Conservation (phyloP, 1,139 yeast species). For the Zygotorulaspora mrakii region DNA sequence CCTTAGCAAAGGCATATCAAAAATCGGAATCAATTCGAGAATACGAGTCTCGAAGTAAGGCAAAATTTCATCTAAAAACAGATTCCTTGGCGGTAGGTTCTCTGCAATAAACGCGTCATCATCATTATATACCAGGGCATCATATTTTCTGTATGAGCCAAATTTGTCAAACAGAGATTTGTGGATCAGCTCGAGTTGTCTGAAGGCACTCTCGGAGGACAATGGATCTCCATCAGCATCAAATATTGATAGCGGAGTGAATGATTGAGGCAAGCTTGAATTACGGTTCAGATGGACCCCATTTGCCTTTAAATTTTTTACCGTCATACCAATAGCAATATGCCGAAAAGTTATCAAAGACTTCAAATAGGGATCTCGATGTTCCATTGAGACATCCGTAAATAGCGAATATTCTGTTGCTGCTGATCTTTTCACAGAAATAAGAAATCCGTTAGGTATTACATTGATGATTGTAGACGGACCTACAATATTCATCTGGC, state of each 20-base stretch:
- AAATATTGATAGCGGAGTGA: conserved; percentile 25
- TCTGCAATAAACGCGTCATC: conserved; percentile 14
- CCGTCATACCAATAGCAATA: conserved; percentile 25
- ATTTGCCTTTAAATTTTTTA: conserved; percentile 16
- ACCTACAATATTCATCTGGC: too few relatives aligned
- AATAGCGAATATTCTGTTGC: conserved; percentile 25
- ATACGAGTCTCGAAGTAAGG: conserved; percentile 26
- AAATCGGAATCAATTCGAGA: conserved; percentile 26
- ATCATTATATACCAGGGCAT: conserved; percentile 14
- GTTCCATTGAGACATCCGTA: conserved; percentile 27
- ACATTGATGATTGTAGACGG: conserved; percentile 17
- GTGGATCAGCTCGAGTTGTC: conserved; percentile 23
- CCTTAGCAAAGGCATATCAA: conserved; percentile 21
- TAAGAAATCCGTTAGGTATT: conserved; percentile 26
- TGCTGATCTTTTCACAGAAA: conserved; percentile 32
- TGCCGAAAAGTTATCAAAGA: conserved; percentile 23
- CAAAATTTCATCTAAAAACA: conserved; percentile 22
- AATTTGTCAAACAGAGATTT: conserved; percentile 29
- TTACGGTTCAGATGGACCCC: conserved; percentile 10
- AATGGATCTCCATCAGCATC: conserved; percentile 23
- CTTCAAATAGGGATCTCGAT: conserved; percentile 31
- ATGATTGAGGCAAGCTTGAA: conserved; percentile 27
- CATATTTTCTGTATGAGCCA: conserved; percentile 26
- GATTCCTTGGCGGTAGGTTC: conserved; percentile 20
- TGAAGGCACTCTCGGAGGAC: conserved; percentile 14